Conservation (phyloP, 78 protist species). For the Chrysochromulina parva region DNA sequence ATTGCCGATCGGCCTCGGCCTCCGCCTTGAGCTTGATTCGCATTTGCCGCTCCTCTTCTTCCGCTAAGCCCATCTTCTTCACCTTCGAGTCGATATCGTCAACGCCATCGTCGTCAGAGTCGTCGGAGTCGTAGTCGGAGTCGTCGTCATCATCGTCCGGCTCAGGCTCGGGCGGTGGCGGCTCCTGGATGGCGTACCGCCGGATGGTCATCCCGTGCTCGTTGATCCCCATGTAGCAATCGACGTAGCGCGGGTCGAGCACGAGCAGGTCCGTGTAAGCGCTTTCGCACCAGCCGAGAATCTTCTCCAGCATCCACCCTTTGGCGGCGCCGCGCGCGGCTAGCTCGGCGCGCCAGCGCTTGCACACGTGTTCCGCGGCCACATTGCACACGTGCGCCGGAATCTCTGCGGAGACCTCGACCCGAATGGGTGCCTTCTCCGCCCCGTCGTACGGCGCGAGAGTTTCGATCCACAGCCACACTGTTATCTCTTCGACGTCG, state of each 20-base stretch:
- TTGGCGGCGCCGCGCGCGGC: background rate
- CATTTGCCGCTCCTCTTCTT: background rate
- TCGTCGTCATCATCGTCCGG: no score
- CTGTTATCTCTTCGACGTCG: background rate
- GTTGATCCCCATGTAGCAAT: background rate
- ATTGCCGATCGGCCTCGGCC: slow-evolving; percentile 8
- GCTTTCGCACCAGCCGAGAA: background rate
- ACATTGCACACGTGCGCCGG: background rate
- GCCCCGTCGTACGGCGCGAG: background rate
- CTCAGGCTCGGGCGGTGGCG: background rate
- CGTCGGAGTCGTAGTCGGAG: no score
- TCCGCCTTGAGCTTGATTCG: background rate
- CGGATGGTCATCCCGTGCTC: background rate
- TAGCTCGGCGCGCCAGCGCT: background rate
- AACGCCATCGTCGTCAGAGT: background rate
- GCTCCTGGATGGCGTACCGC: background rate
- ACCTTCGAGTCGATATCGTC: background rate
- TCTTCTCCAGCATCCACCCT: background rate
- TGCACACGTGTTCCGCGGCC: background rate
- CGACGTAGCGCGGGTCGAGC: background rate
- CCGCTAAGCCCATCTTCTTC: background rate
- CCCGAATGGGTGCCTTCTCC: background rate
- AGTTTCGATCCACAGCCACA: background rate
- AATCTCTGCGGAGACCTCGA: background rate
- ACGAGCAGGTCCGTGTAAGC: background rate